Evolutionary conservation across 2,329 filamentous ascomycete genomes (phyloP).

Genomic region (Dactylellina leptospora): DNA sequence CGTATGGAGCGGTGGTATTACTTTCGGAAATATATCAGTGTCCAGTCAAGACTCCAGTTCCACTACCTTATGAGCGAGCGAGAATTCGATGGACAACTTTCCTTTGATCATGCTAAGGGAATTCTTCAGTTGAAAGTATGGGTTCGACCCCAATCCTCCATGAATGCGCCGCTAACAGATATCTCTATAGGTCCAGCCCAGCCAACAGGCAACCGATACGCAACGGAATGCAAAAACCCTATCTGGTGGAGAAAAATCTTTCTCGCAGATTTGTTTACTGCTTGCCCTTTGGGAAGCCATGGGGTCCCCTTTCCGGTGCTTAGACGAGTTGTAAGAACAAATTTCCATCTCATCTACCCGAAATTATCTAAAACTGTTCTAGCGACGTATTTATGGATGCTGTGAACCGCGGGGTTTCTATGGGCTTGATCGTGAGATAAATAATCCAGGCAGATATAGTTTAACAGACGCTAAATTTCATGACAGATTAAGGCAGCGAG

Average conservation of each 20-base stretch:
- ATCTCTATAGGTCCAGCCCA: conserved; percentile 68
- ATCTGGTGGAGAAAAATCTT: conserved; percentile 96
- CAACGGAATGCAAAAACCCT: conserved; percentile 85
- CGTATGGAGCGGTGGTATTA: conserved; percentile 79
- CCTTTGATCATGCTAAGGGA: conserved; percentile 78
- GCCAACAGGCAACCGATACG: conserved; percentile 68
- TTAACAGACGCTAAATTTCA: conserved; percentile 54
- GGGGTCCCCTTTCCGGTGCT: conserved; percentile 90
- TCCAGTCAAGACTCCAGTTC: conserved; percentile 85
- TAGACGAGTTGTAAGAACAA: conserved; percentile 81
- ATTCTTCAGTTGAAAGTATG: conserved; percentile 77
- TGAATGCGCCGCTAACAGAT: neutral
- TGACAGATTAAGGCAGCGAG: conserved; percentile 80
- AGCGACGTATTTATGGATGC: conserved; percentile 98
- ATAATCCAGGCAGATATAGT: neutral
- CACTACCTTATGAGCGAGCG: conserved; percentile 87
- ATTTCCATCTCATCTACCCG: neutral
- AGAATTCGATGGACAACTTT: conserved; percentile 82
- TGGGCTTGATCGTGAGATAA: conserved; percentile 84
- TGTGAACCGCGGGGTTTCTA: conserved; percentile 91
- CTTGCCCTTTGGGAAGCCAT: conserved; percentile 97
- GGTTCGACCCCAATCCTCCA: neutral
- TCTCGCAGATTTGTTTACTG: conserved; percentile 93
- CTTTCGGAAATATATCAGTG: conserved; percentile 85
- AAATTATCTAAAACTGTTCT: conserved; percentile 51